phyloP scores from a whole-genome alignment of 1,139 yeast species.

The Suhomyces wounanorum region DNA sequence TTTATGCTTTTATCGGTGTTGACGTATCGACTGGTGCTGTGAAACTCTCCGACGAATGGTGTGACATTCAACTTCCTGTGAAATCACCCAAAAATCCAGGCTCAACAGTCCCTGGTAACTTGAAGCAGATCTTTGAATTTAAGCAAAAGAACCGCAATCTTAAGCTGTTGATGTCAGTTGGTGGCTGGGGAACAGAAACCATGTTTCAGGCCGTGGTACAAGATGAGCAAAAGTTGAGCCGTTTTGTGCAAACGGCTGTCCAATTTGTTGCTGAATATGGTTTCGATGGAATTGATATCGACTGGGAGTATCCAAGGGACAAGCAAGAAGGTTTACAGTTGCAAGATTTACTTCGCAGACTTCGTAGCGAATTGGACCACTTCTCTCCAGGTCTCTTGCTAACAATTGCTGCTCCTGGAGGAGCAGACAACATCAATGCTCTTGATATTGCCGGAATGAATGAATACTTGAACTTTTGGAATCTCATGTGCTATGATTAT shows the following conservation, averaged over 20 bases:
- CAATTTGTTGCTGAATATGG: conserved; percentile 54
- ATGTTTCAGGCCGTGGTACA: conserved; percentile 51
- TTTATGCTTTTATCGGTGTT: conserved; percentile 74
- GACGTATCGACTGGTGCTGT: conserved; percentile 56
- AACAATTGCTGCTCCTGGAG: conserved; percentile 79
- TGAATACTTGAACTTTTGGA: conserved; percentile 65
- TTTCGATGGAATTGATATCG: conserved; percentile 90
- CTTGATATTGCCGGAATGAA: conserved; percentile 57
- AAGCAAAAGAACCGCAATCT: conserved; percentile 52
- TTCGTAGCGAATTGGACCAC: conserved; percentile 45
- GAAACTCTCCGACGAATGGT: conserved; percentile 63
- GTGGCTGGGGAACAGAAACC: conserved; percentile 79
- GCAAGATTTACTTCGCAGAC: conserved; percentile 42
- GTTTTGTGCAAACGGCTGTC: conserved; percentile 55
- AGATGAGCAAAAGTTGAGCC: conserved; percentile 35
- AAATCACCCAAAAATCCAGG: conserved; percentile 22
- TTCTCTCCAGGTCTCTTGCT: conserved; percentile 36
- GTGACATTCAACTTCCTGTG: conserved; percentile 56
- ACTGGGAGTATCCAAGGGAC: conserved; percentile 86
- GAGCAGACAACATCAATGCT: conserved; percentile 42
- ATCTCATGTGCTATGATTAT: conserved; percentile 89
- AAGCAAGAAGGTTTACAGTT: conserved; percentile 48
- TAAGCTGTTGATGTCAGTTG: conserved; percentile 71
- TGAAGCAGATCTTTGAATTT: conserved; percentile 57
- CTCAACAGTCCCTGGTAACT: conserved; percentile 44